Evolutionary conservation across 495 filamentous ascomycete genomes (phyloP), one percentile per base, ranked within the genome.

Genomic region (Mycothermus thermophilus): DNA sequence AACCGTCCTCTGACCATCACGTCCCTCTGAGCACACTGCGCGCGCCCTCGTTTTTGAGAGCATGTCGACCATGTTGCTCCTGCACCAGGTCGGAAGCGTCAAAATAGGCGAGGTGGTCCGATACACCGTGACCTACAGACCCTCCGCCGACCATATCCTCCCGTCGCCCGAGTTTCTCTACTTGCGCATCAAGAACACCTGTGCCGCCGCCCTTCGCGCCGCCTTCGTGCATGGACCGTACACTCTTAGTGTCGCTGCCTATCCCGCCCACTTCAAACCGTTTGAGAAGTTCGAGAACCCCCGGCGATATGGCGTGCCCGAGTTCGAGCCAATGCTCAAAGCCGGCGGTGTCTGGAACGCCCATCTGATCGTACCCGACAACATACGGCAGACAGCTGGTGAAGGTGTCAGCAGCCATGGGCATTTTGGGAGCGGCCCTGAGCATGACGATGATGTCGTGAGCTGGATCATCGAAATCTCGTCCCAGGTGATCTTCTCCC

Each of bases 211-310:
- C 3, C 64, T 96, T 9, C 82, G 90, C 44, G 90, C 90, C 30
- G 90, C 90, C 24, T 97, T 94, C 51, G 74, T 97, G 26, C 90
- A 93, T 57, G 90, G 90, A 1, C 90, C 90, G 2, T 97, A 97
- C 55, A 93, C 76, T 1, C 67, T 96, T 7, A 83, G 85, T 43
- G 74, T 85, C 7, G 76, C 88, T 26, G 79, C 85, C 12, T 88
- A 85, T 47, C 83, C 86, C 3, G 64, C 76, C 0, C 69, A 65
- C 24, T 95, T 86, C 56, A 71, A 83, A 46, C 83, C 86, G 3
- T 81, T 93, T 51, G 55, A 62, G 40, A 81, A 79, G 36, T 71
- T 77, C 34, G 72, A 77, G 16, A 62, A 72, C 16, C 65, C 72
- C 15, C 65, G 63, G 16, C 58, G 60, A 27, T 63, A 76, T 59